Conservation (phyloP, 371 early-diverging fungal species). For the Mucor ambiguus region DNA sequence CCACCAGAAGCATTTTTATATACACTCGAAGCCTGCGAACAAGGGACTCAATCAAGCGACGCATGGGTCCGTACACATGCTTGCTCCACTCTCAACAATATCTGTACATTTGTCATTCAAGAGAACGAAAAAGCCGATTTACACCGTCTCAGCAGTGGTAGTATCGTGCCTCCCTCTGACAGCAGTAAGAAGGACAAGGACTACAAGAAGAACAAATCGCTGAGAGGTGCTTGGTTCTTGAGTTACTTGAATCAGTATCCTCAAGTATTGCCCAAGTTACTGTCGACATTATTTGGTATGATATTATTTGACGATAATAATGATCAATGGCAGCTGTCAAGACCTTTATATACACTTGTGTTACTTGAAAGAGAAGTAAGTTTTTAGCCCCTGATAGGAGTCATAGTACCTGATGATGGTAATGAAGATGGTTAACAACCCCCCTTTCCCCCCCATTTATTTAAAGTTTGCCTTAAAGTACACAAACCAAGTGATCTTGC, state of each 20-base stretch:
- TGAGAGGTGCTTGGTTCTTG: constrained; percentile 42
- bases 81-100: constrained; percentile 69
- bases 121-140: constrained; percentile 45
- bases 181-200: constrained; percentile 6
- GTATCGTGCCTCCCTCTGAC: neutral
- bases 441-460: neutral
- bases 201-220: neutral
- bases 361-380: constrained; percentile 71
- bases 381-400: neutral
- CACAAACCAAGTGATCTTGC: constrained; percentile 63
- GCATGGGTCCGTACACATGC: constrained; percentile 61
- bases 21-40: constrained; percentile 57
- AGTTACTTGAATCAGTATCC: constrained; percentile 52
- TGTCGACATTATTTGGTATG: constrained; percentile 67
- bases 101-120: constrained; percentile 69
- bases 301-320: constrained; percentile 76
- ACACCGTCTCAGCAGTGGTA: constrained; percentile 3
- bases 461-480: constrained; percentile 67
- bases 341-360: constrained; percentile 78
- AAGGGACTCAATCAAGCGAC: constrained; percentile 51
- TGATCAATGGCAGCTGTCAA: constrained; percentile 82
- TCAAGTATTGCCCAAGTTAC: constrained; percentile 56
- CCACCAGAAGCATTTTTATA: constrained; percentile 53
- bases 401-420: neutral
- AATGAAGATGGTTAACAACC: neutral